Base-by-base conservation (phyloP, 768 basidiomycete species). In the Mycena galericulata region DNA sequence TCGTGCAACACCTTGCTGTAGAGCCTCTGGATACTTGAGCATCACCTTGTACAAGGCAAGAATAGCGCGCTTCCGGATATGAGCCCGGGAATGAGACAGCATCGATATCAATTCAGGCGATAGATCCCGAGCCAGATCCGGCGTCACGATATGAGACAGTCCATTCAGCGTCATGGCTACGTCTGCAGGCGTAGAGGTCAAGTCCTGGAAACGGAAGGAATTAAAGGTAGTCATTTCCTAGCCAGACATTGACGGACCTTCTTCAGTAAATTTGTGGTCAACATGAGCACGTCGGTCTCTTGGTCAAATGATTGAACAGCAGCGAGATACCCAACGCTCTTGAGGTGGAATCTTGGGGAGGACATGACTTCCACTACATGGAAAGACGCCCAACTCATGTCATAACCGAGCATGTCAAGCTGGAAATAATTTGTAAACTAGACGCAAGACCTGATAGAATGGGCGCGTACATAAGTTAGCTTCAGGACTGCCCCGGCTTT, bases 331-430 rank as follows among this genome's bases (percentile, higher is more conserved):
- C 98, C 98, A 54, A 99, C 92, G 29, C 89, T 90, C 85, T 99
- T 99, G 72, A 99, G 86, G 80, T 99, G 97, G 72, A 92, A 88
- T 76, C 91, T 91, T 5, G 92, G 83, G 4, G 96, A 96, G 40
- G 96, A 96, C 98, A 99, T 99, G 78, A 97, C 96, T 77, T 99
- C 98, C 8, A 99, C 92, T 59, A 99, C 93, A 78, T 97, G 91
- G 75, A 99, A 99, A 10, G 98, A 94, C 49, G 97, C 97, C 90
- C 96, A 98, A 65, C 89, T 89, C 90, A 93, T 98, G 82, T 93
- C 96, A 76, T 92, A 96, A 59, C 92, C 98, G 58, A 99, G 81
- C 98, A 99, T 99, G 78, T 99, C 95, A 70, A 99, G 90, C 97
- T 99, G 54, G 70, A n/a, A 46, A 66, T 20, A 38, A 32, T 70